These are phyloP conservation scores for Melampsora larici-populina DNA, from an alignment of 1,284 basidiomycete species.

Conservation along the genomic window DNA sequence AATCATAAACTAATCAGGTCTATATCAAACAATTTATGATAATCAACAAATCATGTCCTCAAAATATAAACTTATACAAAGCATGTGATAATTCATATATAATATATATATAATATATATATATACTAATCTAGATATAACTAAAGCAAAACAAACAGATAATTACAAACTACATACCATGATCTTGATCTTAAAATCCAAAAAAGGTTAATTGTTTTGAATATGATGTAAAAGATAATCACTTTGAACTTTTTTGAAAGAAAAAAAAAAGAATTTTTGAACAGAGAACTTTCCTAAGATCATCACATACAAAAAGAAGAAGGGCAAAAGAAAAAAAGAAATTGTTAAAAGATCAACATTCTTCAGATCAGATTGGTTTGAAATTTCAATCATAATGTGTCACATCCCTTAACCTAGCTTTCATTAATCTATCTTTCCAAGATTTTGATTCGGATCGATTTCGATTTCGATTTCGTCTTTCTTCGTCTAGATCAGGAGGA, in stretches of 20 bases:
- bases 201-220: too few species aligned
- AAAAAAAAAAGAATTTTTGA: neutral
- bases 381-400: conserved; percentile 30
- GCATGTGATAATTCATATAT: too few species aligned
- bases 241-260: neutral
- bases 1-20: too few species aligned
- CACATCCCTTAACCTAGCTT: conserved; percentile 23
- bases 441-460: neutral
- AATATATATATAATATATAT: too few species aligned
- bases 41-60: neutral
- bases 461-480: neutral
- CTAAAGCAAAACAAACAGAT: too few species aligned
- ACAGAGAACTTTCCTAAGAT: neutral
- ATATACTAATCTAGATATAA: too few species aligned
- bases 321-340: neutral
- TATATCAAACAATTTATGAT: neutral
- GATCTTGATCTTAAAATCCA: too few species aligned
- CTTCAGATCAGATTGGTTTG: neutral
- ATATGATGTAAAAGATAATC: too few species aligned
- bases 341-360: neutral
- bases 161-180: too few species aligned
- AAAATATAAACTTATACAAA: too few species aligned
- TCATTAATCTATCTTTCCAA: conserved; percentile 22
- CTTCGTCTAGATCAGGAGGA: neutral
- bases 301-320: neutral